Evolutionary conservation across 192 early-diverging fungal genomes (phyloP), one percentile per base, ranked within the genome.

Genomic region (Coemansia sp.): DNA sequence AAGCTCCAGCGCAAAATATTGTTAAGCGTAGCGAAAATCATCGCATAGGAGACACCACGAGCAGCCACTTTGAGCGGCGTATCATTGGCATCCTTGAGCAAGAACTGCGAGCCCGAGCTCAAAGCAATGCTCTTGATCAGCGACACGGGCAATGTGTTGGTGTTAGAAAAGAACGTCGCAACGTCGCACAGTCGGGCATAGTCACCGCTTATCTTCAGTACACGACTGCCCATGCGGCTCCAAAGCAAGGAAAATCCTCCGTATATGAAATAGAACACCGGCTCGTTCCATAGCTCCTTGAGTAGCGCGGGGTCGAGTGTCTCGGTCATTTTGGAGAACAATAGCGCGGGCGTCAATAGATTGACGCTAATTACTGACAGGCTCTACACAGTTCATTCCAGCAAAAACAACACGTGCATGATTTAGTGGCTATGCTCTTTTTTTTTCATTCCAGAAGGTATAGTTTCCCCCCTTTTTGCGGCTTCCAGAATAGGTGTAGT

Each of bases 1-100:
- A 91, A 88, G 24, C 89, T 91, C 91, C 91, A 94, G 27, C 90
- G 86, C 56, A 91, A 51, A 17, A 94, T 85, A 67, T 94, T 92
- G 68, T 88, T 88, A 60, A 94, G 89, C 55, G 91, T 88, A 48
- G 88, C 89, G 73, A 88, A 92, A 45, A 94, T 91, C 39, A 94
- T 82, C 22, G 90, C 90, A 62, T 92, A 94, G 1, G 91, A 90
- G 31, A 92, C 86, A 13, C 90, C 90, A 61, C 91, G 88, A 51
- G 64, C 74, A 4, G 77, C 73, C 44, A 78, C 83, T 67, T 82
- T 78, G 17, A 78, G 59, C 31, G 78, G 76, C 59, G 78, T 82
- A 44, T 85, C 79, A n/a, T 69, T 39, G 1, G 69, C 69, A 50
- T 77, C 83, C 27, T 82, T 75, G 36, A 85, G 74, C 42, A 86